Base-by-base conservation (phyloP, 495 filamentous ascomycete genomes). In the Zalerion maritima region DNA sequence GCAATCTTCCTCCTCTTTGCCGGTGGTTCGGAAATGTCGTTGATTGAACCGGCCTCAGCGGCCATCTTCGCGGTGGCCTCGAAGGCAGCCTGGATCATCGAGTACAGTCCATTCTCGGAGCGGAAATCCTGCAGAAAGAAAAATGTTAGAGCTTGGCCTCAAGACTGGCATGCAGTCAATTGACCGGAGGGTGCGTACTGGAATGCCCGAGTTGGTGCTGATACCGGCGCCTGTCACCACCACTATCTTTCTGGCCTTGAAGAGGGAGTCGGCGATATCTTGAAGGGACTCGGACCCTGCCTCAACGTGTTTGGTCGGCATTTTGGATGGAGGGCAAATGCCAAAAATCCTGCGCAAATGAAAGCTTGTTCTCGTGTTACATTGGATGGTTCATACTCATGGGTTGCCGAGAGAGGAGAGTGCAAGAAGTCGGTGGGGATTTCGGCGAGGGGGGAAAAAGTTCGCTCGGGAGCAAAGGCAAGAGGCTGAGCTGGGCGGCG, bases 221-320 rank as follows among this genome's bases (percentile, higher is more conserved):
- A 80, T 80, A 15, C 75, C 75, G 26, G 75, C 75, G 18, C 75
- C 75, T 0, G 75, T 79, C 14, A 81, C 55, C 6, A 81, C 66
- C 17, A 81, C 63, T 5, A 74, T 57, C 32, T 75, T 78, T 30
- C 61, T 60, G 3, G 75, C 62, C 35, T 72, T 69, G 29, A 57
- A 64, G 21, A 80, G 49, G 1, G 56, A 42, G 38, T 75, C 61
- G 30, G 75, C 75, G 32, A 80, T 68, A 13, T 64, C 48, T 33
- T 76, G 71, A 27, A 67, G 50, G 26, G 55, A 49, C 29, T 55
- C 57, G 39, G 61, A 61, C 5, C 49, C 50, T 32, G 60, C 52
- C 13, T 49, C 53, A 31, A 74, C 58, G 16, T 69, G 64, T 18
- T 55, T 54, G 14, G 66, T 72, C 17, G 69, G 64, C 69, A 73